Base-by-base conservation (phyloP, 2,329 filamentous ascomycete species). In the Neoarthrinium moseri region DNA sequence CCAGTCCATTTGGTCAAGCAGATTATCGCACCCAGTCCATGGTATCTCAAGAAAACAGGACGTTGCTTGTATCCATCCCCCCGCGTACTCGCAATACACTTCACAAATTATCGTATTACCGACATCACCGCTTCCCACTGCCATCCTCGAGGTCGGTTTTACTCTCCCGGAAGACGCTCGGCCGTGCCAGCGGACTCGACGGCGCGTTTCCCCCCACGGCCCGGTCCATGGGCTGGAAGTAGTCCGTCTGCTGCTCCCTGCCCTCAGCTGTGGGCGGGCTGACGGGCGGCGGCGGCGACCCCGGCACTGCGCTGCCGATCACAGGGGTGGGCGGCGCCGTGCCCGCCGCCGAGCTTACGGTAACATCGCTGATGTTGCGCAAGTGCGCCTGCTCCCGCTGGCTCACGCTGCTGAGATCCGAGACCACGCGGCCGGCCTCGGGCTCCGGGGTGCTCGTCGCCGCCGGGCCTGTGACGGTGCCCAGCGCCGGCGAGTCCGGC, bases 81-180 rank as follows among this genome's bases (percentile, higher is more conserved):
- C n/a, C n/a, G n/a, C n/a, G n/a, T n/a, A n/a, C n/a, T n/a, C n/a
- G n/a, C n/a, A n/a, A n/a, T n/a, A n/a, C n/a, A n/a, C n/a, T 18
- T 18, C 22, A 29, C 26, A 33, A 18, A 21, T 6, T 23, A 20
- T 43, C 23, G 11, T 12, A 15, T 22, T 20, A 32, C 7, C 17
- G 13, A 23, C 39, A 33, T 43, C 39, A 43, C 39, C 39, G 15
- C 39, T 21, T 43, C 11, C 17, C 26, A 15, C 17, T 30, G 15
- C 29, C 21, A 2, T 46, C 56, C 8, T 56, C 61, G 57, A 69
- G 61, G 53, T 74, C 70, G 32, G 72, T 69, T 22, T 62, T 59
- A n/a, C 62, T 65, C 53, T 72, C 71, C 6, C 60, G 56, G 33
- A 74, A 73, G 30, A 70, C 63, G 22, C 70, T 73, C 57, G 60